Evolutionary conservation across 2,329 filamentous ascomycete species (phyloP).

Genomic region (Cladosporium phlei): DNA sequence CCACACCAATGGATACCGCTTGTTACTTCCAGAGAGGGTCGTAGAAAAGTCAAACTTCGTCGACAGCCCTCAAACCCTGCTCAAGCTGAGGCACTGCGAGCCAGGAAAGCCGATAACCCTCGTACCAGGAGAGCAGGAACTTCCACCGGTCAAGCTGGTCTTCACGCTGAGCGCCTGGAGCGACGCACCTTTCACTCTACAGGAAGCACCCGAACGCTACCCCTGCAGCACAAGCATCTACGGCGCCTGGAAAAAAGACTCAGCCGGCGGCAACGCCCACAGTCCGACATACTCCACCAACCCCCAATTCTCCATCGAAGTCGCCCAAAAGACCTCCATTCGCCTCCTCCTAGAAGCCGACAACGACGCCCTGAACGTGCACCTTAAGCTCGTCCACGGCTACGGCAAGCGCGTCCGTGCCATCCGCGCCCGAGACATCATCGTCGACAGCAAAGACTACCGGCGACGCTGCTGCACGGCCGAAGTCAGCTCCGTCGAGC

Average conservation of each 20-base stretch:
- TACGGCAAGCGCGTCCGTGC: slow-evolving; percentile 65
- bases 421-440: slow-evolving; percentile 70
- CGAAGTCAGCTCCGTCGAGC: slow-evolving; percentile 55
- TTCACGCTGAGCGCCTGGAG: slow-evolving; percentile 87
- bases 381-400: slow-evolving; percentile 80
- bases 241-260: slow-evolving; percentile 70
- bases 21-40: slow-evolving; percentile 69
- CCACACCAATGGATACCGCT: slow-evolving; percentile 61
- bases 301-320: slow-evolving; percentile 71
- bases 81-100: slow-evolving; percentile 65
- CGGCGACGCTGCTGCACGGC: slow-evolving; percentile 71
- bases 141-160: slow-evolving; percentile 68
- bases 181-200: slow-evolving; percentile 55
- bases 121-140: slow-evolving; percentile 72
- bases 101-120: slow-evolving; percentile 52
- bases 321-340: slow-evolving; percentile 57
- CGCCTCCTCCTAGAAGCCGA: slow-evolving; percentile 69
- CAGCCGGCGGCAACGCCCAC: slow-evolving; percentile 78
- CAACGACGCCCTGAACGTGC: slow-evolving; percentile 65
- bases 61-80: slow-evolving; percentile 86
- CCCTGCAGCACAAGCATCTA: slow-evolving; percentile 53
- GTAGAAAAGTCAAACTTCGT: slow-evolving; percentile 78
- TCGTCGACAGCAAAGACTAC: slow-evolving; percentile 84
- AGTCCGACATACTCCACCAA: slow-evolving; percentile 75
- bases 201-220: slow-evolving; percentile 59